These are phyloP conservation scores for Penicillium samsonianum DNA, from an alignment of 495 filamentous ascomycete genomes.

Conservation along the genomic window DNA sequence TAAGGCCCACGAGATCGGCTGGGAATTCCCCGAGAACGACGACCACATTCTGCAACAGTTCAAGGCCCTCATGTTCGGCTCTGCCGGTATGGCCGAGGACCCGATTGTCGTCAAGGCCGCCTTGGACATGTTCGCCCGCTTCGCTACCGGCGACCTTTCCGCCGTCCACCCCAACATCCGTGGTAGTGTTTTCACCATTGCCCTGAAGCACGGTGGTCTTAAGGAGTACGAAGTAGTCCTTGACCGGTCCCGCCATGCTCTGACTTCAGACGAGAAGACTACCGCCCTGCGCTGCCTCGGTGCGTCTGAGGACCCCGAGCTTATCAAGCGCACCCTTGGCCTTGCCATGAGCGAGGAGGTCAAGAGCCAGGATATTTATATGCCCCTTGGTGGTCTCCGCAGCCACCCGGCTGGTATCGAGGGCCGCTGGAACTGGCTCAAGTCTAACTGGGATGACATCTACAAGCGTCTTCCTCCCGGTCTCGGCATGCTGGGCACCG, in stretches of 20 bases:
- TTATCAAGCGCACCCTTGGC: constrained; percentile 78
- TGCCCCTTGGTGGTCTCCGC: constrained; percentile 77
- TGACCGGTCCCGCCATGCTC: constrained; percentile 81
- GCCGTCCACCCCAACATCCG: constrained; percentile 71
- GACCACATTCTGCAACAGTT: constrained; percentile 88
- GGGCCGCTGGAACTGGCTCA: constrained; percentile 80
- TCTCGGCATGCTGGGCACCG: constrained; percentile 78
- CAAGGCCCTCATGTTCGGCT: constrained; percentile 66
- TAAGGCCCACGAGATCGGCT: constrained; percentile 83
- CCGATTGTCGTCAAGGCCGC: constrained; percentile 58
- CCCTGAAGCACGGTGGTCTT: constrained; percentile 60
- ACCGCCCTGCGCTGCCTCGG: constrained; percentile 89
- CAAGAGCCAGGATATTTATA: constrained; percentile 95
- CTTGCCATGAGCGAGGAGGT: constrained; percentile 79
- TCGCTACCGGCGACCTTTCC: constrained; percentile 55
- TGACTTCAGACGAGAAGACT: constrained; percentile 89
- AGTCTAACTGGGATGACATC: constrained; percentile 80
- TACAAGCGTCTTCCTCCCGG: constrained; percentile 76
- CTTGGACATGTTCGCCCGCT: constrained; percentile 65
- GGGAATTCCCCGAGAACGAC: constrained; percentile 80
- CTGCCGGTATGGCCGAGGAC: constrained; percentile 61
- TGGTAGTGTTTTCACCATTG: constrained; percentile 62
- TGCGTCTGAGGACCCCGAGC: constrained; percentile 69
- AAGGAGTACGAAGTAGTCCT: constrained; percentile 72
- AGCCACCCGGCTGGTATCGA: constrained; percentile 76